phyloP scores from a whole-genome alignment of 352 stramenopile genomes.

The Phytophthora megakarya region DNA sequence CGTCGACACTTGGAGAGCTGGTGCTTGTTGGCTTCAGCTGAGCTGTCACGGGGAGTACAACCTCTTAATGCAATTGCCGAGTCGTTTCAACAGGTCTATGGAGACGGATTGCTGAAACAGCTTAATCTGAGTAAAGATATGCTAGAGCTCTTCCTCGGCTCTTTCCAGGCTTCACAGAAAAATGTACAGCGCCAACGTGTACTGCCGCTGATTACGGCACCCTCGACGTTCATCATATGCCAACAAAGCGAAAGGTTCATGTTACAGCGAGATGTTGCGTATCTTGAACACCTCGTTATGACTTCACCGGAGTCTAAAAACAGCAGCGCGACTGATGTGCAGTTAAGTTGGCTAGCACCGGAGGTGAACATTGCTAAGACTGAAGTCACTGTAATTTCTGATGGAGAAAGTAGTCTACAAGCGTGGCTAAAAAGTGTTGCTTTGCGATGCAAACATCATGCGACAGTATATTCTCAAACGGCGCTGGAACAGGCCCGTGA shows the following conservation, averaged over 20 bases:
- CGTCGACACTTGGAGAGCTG: conserved; percentile 79
- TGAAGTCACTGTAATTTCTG: neutral
- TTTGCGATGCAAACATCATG: conserved; percentile 24
- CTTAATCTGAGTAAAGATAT: conserved; percentile 50
- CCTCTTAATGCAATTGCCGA: conserved; percentile 51
- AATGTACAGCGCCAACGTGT: conserved; percentile 42
- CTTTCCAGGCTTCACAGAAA: conserved; percentile 35
- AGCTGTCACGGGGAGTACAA: conserved; percentile 63
- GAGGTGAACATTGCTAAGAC: conserved; percentile 11
- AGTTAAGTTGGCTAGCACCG: conserved; percentile 38
- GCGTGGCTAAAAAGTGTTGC: conserved; percentile 45
- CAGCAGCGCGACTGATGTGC: conserved; percentile 22
- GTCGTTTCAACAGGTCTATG: conserved; percentile 75
- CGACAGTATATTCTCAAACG: conserved; percentile 31
- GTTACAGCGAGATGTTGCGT: conserved; percentile 62
- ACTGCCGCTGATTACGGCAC: conserved; percentile 32
- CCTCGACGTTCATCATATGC: conserved; percentile 64
- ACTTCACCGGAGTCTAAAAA: conserved; percentile 21
- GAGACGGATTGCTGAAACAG: conserved; percentile 43
- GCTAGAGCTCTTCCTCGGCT: conserved; percentile 38
- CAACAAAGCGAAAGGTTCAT: conserved; percentile 57
- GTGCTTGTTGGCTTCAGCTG: conserved; percentile 63
- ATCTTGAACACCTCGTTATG: conserved; percentile 66
- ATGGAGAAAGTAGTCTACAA: conserved; percentile 8
- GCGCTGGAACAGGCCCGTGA: conserved; percentile 48